Conservation (phyloP, 129 eudicot species). For the Glebionis coronaria region DNA sequence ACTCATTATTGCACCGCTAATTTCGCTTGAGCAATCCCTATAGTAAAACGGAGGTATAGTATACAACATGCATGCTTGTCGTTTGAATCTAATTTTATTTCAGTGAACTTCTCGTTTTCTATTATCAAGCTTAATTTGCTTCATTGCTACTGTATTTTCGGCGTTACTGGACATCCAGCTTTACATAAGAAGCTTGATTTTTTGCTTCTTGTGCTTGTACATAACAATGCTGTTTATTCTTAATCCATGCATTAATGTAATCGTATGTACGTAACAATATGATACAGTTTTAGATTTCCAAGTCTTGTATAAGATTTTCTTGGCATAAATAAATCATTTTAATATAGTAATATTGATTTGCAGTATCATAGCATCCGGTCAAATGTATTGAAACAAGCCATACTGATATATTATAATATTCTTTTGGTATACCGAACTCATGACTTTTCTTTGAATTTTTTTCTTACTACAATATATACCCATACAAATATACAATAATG, state of each 20-base stretch:
- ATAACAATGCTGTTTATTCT: too few relatives aligned
- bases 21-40: not conserved
- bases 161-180: too few relatives aligned
- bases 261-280: conserved; percentile 5
- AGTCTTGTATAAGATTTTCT: conserved; percentile 3
- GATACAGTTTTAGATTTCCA: not conserved
- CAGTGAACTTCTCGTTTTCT: too few relatives aligned
- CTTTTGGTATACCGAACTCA: not conserved
- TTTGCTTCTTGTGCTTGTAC: too few relatives aligned
- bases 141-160: too few relatives aligned
- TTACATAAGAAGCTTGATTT: too few relatives aligned
- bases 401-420: not conserved
- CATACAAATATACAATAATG: too few relatives aligned
- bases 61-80: too few relatives aligned
- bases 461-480: too few relatives aligned
- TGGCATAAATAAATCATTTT: conserved; percentile 3
- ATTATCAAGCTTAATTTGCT: too few relatives aligned
- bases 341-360: conserved; percentile 8
- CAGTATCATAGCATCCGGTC: not conserved
- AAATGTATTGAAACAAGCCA: not conserved
- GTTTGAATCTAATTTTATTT: too few relatives aligned
- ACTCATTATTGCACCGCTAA: not conserved
- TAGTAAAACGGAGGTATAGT: too few relatives aligned
- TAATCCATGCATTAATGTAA: not conserved
- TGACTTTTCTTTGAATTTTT: not conserved